A percentile compares a stretch with the other conserved stretches of the same genome.
phyloP scores from a whole-genome alignment of 352 stramenopile genomes.

The Phytopythium mirpurense region DNA sequence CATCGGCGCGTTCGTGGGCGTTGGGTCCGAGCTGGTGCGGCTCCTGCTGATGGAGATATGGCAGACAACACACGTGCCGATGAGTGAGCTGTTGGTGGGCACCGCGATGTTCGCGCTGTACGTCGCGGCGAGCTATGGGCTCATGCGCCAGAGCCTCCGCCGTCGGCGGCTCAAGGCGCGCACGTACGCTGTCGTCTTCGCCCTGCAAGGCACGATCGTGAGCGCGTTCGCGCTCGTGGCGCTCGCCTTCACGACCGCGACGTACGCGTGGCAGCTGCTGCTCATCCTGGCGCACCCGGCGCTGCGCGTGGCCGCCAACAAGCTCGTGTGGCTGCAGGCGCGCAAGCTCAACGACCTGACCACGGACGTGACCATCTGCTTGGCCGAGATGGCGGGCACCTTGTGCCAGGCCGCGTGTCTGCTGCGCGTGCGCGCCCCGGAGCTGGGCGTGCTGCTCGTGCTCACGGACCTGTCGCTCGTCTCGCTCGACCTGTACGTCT shows the following conservation, averaged over 20 bases:
- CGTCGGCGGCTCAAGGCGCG: neutral
- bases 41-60: conserved; percentile 12
- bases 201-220: conserved; percentile 11
- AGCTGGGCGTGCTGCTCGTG: conserved; percentile 15
- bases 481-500: conserved; percentile 17
- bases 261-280: conserved; percentile 16
- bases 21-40: conserved; percentile 9
- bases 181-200: conserved; percentile 8
- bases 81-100: conserved; percentile 10
- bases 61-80: conserved; percentile 9
- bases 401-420: conserved; percentile 30
- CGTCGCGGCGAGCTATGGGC: neutral
- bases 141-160: conserved; percentile 2
- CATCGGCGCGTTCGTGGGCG: conserved; percentile 7
- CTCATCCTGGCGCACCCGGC: conserved; percentile 20
- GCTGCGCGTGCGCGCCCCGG: conserved; percentile 10
- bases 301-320: conserved; percentile 20
- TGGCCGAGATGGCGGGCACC: conserved; percentile 27
- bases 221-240: conserved; percentile 20
- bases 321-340: conserved; percentile 22
- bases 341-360: conserved; percentile 29
- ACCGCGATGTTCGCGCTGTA: neutral
- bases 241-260: conserved; percentile 16
- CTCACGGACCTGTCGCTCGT: conserved; percentile 17
- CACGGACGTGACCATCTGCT: conserved; percentile 39